Conservation (phyloP, 2,329 filamentous ascomycete species). For the Lachnellula hyalina region DNA sequence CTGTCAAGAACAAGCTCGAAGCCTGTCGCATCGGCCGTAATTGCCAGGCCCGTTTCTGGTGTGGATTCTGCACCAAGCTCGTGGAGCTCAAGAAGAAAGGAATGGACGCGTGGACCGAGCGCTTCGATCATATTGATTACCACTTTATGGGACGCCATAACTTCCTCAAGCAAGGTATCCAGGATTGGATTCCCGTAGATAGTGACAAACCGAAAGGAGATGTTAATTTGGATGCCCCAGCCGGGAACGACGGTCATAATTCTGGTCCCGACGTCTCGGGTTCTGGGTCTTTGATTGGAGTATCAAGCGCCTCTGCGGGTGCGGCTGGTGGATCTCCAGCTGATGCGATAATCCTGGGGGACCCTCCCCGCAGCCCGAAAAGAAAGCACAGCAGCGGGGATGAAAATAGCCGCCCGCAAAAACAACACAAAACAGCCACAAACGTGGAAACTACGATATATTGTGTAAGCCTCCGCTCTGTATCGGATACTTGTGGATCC, state of each 20-base stretch:
- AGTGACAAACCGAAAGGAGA: conserved; percentile 18
- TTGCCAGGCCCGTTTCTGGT: conserved; percentile 70
- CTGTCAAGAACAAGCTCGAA: conserved; percentile 40
- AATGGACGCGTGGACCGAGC: conserved; percentile 52
- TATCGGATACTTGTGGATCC: background rate
- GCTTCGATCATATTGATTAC: conserved; percentile 70
- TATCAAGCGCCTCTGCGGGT: conserved; percentile 3
- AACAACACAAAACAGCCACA: conserved; percentile 5
- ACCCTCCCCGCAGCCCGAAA: conserved; percentile 4
- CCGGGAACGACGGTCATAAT: background rate
- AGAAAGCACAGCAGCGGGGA: conserved; percentile 8
- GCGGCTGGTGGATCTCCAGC: conserved; percentile 6
- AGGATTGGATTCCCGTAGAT: conserved; percentile 45
- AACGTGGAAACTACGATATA: conserved; percentile 12
- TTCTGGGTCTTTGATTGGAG: background rate
- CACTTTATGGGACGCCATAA: conserved; percentile 55
- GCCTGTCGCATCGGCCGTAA: conserved; percentile 59
- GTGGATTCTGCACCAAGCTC: conserved; percentile 68
- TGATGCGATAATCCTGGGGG: conserved; percentile 2
- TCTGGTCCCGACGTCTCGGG: conserved; percentile 1
- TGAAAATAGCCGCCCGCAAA: conserved; percentile 2
- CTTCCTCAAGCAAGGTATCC: conserved; percentile 39
- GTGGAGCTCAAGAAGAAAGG: conserved; percentile 43
- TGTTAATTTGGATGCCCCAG: conserved; percentile 1
- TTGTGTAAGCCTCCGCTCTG: conserved; percentile 17